Evolutionary conservation across 2,329 filamentous ascomycete species (phyloP), one percentile per base, ranked within the genome.

Genomic region (Cladosporium sp.): DNA sequence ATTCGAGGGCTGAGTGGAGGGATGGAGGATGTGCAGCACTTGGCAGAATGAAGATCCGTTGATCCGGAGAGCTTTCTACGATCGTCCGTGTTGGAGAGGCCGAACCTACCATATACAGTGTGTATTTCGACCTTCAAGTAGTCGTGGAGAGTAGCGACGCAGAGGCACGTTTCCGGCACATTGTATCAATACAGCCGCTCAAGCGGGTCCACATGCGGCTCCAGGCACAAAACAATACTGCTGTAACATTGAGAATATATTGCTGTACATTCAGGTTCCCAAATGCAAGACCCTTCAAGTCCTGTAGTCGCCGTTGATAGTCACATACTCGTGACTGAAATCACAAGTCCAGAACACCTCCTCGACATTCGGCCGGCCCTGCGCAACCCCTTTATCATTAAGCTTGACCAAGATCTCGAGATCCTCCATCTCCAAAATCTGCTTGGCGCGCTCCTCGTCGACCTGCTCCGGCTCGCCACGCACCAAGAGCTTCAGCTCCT

Each of bases 301-400:
- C 72, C 87, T 78, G 76, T 90, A 90, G 76, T 90, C 87, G 44
- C 86, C 87, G 74, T 90, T 90, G 72, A 90, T 90, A 60, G 87
- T 89, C 58, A 89, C 87, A 80, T 89, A 96, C 83, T 93, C 91
- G 75, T 93, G 91, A 75, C 90, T 92, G 72, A 93, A 92, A 77
- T 96, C 92, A 75, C 92, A 95, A 47, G 92, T 95, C 88, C 91
- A 95, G 77, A 92, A 92, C 5, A 88, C 87, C 1, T 90, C 89
- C 76, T 90, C 86, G 75, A 61, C 10, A 28, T 18, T 15, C 4
- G 14, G 15, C n/a, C 24, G 32, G 10, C 8, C 12, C 15, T 1
- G 12, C 18, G 88, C 84, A 3, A 67, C 78, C 8, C 47, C 44
- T 8, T n/a, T 8, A 55, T 90, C 90, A 30, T 90, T 91, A 64